Base-by-base conservation (phyloP, 1,139 yeast genomes). In the Pichia norvegensis region DNA sequence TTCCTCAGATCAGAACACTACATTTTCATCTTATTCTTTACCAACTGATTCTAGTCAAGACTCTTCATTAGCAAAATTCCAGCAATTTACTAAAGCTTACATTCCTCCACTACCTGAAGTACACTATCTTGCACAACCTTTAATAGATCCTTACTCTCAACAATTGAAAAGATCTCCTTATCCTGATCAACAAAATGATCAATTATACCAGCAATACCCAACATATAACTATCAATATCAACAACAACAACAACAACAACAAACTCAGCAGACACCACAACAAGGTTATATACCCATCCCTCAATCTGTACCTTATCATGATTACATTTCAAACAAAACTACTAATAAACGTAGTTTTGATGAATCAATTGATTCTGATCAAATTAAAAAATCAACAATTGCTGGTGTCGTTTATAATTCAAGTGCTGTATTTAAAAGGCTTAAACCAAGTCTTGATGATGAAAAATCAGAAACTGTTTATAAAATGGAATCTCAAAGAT, bases 401-500 rank as follows among this genome's bases (percentile, higher is more conserved):
- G 58, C 61, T 4, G 61, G 61, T 9, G 50, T 57, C 4, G 46
- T 56, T 22, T 57, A 57, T 31, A 53, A 55, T 29, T 56, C 60
- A 7, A 51, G 48, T 22, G 59, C 59, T n/a, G 60, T 55, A 17
- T 55, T 52, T 31, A 56, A 55, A 43, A 47, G 61, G 31, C 40
- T 56, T 21, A 56, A 53, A 29, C 52, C 56, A 19, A 40, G 45
- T 8, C 20, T 40, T 42, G 48, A 50, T 11, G 48, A 47, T 10
- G 52, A 46, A 20, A 43, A 45, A 17, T 37, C 43, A 45, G 54
- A 52, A n/a, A 40, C 37, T 9, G 29, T 46, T n/a, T 44, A 38
- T 14, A 40, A 42, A 19, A 23, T 36, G 20, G 52, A 39, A 21
- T 33, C 35, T 13, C 42, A 43, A 22, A 41, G 52, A 39, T 43